These are phyloP conservation scores for Fusarium cicatricum DNA, from an alignment of 2,329 filamentous ascomycete genomes.

Conservation along the genomic window DNA sequence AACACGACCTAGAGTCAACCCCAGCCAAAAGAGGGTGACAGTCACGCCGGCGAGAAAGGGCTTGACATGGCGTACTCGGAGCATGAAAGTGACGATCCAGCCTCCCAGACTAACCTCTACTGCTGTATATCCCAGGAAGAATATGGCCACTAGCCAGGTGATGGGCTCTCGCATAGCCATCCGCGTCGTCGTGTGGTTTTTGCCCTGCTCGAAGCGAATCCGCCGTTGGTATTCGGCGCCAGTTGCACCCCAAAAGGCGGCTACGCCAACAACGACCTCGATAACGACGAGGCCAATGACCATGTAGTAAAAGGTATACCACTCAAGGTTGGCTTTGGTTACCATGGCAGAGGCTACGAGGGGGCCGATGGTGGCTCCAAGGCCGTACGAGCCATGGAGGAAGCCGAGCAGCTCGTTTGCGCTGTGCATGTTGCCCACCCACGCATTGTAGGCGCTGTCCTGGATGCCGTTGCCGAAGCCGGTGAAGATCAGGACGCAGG, in stretches of 20 bases:
- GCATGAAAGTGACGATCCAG: conserved; percentile 90
- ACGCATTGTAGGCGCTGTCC: conserved; percentile 67
- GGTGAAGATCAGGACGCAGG: conserved; percentile 69
- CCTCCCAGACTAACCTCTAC: conserved; percentile 77
- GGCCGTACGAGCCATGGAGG: conserved; percentile 75
- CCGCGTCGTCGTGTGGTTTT: conserved; percentile 56
- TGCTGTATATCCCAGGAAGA: conserved; percentile 82
- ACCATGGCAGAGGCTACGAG: conserved; percentile 78
- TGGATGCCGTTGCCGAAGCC: conserved; percentile 77
- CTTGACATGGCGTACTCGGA: conserved; percentile 73
- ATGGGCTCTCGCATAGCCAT: conserved; percentile 59
- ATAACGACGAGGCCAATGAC: conserved; percentile 69
- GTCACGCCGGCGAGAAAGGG: conserved; percentile 78
- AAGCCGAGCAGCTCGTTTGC: conserved; percentile 78
- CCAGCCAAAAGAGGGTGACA: conserved; percentile 85
- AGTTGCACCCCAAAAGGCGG: conserved; percentile 71
- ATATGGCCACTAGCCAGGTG: conserved; percentile 77
- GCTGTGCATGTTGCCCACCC: conserved; percentile 74
- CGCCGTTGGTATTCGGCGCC: conserved; percentile 59
- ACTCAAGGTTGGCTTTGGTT: conserved; percentile 65
- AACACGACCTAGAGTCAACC: conserved; percentile 77
- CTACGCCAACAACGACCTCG: conserved; percentile 60
- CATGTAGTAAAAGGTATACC: conserved; percentile 81
- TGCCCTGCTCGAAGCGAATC: conserved; percentile 39
- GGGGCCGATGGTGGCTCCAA: conserved; percentile 74